These are phyloP conservation scores for Tulasnella sp. DNA, from an alignment of 768 basidiomycete species.

Conservation along the genomic window DNA sequence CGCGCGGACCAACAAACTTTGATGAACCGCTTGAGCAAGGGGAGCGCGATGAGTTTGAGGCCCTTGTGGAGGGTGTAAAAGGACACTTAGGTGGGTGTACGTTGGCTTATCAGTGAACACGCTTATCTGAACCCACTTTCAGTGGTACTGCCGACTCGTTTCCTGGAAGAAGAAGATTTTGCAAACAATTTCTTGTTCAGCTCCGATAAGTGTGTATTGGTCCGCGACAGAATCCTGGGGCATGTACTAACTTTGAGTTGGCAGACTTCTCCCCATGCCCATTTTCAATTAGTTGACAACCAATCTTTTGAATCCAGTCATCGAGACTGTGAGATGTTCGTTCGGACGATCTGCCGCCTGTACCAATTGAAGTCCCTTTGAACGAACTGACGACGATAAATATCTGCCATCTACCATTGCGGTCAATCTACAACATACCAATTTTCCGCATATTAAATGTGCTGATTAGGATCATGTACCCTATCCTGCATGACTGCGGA, in stretches of 20 bases:
- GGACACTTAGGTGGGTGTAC: conserved; percentile 76
- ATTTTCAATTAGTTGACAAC: conserved; percentile 68
- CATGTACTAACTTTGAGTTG: conserved; percentile 25
- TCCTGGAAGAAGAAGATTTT: conserved; percentile 89
- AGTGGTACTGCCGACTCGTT: conserved; percentile 83
- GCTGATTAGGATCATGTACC: too few species aligned
- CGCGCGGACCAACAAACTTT: conserved; percentile 23
- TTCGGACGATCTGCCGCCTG: too few species aligned
- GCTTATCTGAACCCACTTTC: background rate
- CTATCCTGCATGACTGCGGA: too few species aligned
- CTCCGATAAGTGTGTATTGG: conserved; percentile 60
- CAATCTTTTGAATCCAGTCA: too few species aligned
- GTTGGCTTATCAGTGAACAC: background rate
- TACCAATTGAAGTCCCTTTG: too few species aligned
- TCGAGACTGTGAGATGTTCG: too few species aligned
- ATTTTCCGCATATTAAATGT: too few species aligned
- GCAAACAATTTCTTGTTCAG: conserved; percentile 93
- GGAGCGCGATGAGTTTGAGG: conserved; percentile 90
- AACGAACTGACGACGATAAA: too few species aligned
- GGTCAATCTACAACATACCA: too few species aligned
- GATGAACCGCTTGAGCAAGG: conserved; percentile 73
- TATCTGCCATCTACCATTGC: too few species aligned
- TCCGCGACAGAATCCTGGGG: background rate
- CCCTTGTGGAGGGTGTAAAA: conserved; percentile 63
- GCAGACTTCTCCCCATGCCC: conserved; percentile 64